Evolutionary conservation across 1,284 basidiomycete genomes (phyloP), one percentile per base, ranked within the genome.

Genomic region (Leucoagaricus sp.): DNA sequence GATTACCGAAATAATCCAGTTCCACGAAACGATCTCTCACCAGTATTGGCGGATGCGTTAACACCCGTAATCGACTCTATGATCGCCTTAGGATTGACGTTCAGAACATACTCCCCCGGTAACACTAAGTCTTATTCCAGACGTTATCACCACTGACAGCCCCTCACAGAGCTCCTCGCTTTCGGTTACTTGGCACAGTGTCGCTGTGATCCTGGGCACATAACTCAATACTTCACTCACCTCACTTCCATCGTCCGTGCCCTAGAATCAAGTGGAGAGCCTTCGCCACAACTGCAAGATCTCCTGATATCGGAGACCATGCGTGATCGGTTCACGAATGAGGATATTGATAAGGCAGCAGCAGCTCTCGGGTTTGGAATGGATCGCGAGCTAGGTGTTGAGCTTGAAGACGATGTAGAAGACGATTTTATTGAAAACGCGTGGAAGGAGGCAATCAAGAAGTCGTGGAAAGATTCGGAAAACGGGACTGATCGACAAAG

Each of bases 111-210:
- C 64, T 83, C 87, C 9, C 70, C 80, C 42, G 85, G 89, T 89
- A 23, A 21, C 63, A 57, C n/a, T n/a, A n/a, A n/a, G n/a, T n/a
- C n/a, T n/a, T n/a, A n/a, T n/a, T 75, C 57, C 29, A 9, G 23
- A 19, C 10, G 53, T 33, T 48, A 7, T 55, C 31, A 38, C 45
- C 49, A 59, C 23, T 23, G 55, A 19, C 50, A 42, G 59, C 26
- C 55, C 41, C 40, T 26, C 31, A n/a, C 45, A 91, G 90, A 87
- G 25, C 72, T 89, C 6, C 76, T 93, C 49, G 74, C 74, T n/a
- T 91, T 89, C 66, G 88, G 84, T 0, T 93, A 92, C 65, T 72
- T 86, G 53, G 85, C 87, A 0, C 89, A 92, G 68, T 87, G 84
- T 64, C 86, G 89, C 57, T 93, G 90, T 68, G 84, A 91, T 64